These are phyloP conservation scores for Tubosaeta sp. DNA, from an alignment of 768 basidiomycete genomes.

Conservation along the genomic window DNA sequence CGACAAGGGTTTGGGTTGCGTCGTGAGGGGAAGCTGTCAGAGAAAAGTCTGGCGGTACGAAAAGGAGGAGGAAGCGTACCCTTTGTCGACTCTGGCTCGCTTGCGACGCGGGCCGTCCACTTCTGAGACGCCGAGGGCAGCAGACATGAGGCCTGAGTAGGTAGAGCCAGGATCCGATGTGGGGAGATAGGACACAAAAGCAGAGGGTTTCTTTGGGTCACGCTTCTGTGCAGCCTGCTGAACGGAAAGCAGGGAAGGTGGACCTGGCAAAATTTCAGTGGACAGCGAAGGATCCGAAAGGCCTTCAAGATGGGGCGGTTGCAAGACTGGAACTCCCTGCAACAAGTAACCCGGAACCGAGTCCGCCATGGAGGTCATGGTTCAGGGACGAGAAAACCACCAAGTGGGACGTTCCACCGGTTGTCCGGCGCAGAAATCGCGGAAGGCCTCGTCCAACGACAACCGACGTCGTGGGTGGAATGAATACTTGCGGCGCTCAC, in stretches of 20 bases:
- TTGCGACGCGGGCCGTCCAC: conserved; percentile 66
- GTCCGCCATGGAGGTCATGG: conserved; percentile 68
- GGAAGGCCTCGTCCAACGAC: conserved; percentile 15
- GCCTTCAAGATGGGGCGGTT: conserved; percentile 78
- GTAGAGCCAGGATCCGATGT: conserved; percentile 84
- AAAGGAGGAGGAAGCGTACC: conserved; percentile 45
- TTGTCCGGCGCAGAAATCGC: conserved; percentile 17
- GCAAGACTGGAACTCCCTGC: conserved; percentile 67
- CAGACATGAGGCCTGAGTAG: conserved; percentile 72
- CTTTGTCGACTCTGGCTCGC: conserved; percentile 68
- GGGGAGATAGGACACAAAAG: conserved; percentile 75
- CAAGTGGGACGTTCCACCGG: conserved; percentile 11
- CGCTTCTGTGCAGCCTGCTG: conserved; percentile 71
- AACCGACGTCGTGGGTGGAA: conserved; percentile 22
- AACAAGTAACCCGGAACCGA: conserved; percentile 64
- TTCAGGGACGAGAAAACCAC: conserved; percentile 25
- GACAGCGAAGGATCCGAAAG: conserved; percentile 66
- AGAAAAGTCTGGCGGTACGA: conserved; percentile 18
- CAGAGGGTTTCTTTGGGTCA: conserved; percentile 73
- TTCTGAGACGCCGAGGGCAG: conserved; percentile 54
- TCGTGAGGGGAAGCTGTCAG: conserved; percentile 20
- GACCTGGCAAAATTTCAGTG: conserved; percentile 87
- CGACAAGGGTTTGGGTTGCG: conserved; percentile 29
- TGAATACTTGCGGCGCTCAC: conserved; percentile 18
- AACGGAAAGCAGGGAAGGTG: conserved; percentile 67